Percentiles rank a stretch among this genome's conserved stretches.
Conservation (phyloP, 257 asterid species). For the Euphrasia confusa region DNA sequence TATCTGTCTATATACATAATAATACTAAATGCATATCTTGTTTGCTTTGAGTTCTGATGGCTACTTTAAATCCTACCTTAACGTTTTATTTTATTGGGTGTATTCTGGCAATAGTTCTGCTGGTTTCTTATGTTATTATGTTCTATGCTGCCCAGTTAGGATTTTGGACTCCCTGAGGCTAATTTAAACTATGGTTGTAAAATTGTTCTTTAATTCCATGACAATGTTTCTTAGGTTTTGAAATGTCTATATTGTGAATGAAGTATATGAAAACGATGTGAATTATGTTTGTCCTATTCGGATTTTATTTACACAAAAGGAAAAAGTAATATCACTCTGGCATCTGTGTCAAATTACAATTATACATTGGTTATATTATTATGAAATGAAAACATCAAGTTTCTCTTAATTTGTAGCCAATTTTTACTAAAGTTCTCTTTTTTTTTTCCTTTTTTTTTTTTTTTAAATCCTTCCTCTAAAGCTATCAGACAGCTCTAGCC, state of each 20-base stretch:
- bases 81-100: background rate
- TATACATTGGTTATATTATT: slow-evolving; percentile 2
- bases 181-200: background rate
- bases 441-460: background rate
- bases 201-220: slow-evolving; percentile 5
- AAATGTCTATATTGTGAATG: background rate
- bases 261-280: background rate
- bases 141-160: background rate
- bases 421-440: slow-evolving; percentile 10
- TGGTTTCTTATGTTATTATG: background rate
- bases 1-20: slow-evolving; percentile 5
- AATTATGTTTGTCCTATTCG: no score
- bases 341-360: background rate
- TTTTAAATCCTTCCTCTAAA: slow-evolving; percentile 22
- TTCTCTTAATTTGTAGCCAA: slow-evolving; percentile 13
- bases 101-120: no score
- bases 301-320: no score
- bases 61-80: slow-evolving; percentile 4
- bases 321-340: no score
- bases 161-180: slow-evolving; percentile 7
- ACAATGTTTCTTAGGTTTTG: background rate
- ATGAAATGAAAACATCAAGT: background rate
- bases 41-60: slow-evolving; percentile 13
- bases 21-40: slow-evolving; percentile 5
- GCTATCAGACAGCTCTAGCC: slow-evolving; percentile 43